phyloP scores from a whole-genome alignment of 176 grass and related monocot genomes.

The Bolboschoenus planiculmis region DNA sequence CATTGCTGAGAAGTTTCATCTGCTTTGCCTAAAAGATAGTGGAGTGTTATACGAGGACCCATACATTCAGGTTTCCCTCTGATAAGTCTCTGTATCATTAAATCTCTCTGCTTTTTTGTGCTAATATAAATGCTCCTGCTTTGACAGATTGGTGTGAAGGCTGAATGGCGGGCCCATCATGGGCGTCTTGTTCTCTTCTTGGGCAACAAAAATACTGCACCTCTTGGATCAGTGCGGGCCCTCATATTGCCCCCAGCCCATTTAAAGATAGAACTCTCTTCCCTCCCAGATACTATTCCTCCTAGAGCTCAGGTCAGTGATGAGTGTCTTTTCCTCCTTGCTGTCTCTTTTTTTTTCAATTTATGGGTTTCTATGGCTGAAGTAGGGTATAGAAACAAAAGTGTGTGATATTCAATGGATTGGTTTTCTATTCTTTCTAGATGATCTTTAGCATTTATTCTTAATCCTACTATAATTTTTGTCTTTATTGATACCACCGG shows the following conservation, averaged over 20 bases:
- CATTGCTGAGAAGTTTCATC: constrained; percentile 76
- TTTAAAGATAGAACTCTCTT: constrained; percentile 78
- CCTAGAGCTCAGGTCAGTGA: constrained; percentile 83
- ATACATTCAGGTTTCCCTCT: constrained; percentile 70
- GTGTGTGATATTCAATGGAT: background rate
- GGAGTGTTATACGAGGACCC: constrained; percentile 92
- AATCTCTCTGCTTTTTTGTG: background rate
- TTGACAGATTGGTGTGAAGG: constrained; percentile 91
- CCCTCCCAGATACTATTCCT: constrained; percentile 86
- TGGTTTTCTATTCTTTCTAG: background rate
- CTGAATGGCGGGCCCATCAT: constrained; percentile 86
- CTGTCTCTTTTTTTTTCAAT: background rate
- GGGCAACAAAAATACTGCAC: constrained; percentile 90
- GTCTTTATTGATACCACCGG: background rate
- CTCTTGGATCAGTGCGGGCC: constrained; percentile 54
- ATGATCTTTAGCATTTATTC: background rate
- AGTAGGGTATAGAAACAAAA: background rate
- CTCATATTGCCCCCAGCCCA: constrained; percentile 78
- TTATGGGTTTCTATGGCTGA: constrained; percentile 1
- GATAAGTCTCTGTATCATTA: background rate
- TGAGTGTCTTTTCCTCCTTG: constrained; percentile 10
- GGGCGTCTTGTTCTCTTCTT: constrained; percentile 88
- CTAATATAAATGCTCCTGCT: background rate
- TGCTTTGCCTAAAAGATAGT: constrained; percentile 90
- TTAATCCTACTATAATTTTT: background rate